These are phyloP conservation scores for Rugonectria rugulosa DNA, from an alignment of 2,329 filamentous ascomycete species.

Conservation along the genomic window DNA sequence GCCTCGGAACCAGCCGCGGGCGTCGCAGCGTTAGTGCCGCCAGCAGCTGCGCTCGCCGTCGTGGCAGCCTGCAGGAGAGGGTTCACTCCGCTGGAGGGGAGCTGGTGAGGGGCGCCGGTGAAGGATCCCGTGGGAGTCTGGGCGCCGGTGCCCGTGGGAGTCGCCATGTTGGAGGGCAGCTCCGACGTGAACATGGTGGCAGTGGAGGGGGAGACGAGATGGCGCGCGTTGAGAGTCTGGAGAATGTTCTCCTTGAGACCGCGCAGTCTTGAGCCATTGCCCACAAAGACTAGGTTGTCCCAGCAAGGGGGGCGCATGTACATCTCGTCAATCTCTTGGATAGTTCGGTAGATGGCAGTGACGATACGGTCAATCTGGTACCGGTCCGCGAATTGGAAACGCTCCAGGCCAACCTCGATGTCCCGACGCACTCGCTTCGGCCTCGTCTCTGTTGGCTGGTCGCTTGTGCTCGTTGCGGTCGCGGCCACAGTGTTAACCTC, in stretches of 20 bases:
- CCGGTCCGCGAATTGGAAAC: constrained; percentile 74
- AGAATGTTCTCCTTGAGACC: constrained; percentile 92
- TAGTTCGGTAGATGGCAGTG: constrained; percentile 81
- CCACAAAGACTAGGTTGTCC: constrained; percentile 91
- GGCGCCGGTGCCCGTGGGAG: constrained; percentile 86
- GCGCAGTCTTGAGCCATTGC: constrained; percentile 77
- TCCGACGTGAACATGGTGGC: constrained; percentile 98
- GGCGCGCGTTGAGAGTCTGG: constrained; percentile 78
- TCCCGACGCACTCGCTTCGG: constrained; percentile 69
- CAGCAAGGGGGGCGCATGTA: constrained; percentile 86
- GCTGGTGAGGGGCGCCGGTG: constrained; percentile 63
- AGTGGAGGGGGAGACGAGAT: constrained; percentile 89
- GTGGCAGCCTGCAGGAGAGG: constrained; percentile 92
- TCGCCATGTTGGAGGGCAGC: constrained; percentile 91
- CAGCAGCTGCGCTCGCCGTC: constrained; percentile 67
- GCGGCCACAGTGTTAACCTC: constrained; percentile 27
- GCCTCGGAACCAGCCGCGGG: constrained; percentile 51
- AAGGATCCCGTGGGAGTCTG: constrained; percentile 81
- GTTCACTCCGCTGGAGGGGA: constrained; percentile 73
- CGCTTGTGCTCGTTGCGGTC: constrained; percentile 24
- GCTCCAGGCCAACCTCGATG: constrained; percentile 79
- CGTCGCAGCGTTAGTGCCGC: constrained; percentile 48
- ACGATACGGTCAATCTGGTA: constrained; percentile 84
- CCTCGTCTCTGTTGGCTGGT: constrained; percentile 51
- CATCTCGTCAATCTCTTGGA: constrained; percentile 84